Base-by-base conservation (phyloP, 257 asterid species). In the Ilex aquifolium region DNA sequence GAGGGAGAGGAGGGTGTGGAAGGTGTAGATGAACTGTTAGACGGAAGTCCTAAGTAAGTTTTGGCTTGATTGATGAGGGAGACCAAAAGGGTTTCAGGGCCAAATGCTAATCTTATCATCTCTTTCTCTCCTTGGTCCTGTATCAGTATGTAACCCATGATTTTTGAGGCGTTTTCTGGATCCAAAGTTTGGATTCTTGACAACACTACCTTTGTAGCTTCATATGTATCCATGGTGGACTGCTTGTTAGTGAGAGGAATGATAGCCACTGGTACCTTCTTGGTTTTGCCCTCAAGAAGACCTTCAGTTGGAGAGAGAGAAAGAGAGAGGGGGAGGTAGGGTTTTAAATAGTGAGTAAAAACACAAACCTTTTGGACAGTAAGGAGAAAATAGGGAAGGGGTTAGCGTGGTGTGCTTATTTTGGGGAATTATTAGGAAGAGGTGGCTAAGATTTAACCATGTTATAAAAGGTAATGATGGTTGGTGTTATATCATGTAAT, bases 71-170 rank as follows among this genome's bases (percentile, higher is more conserved):
- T 72, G 56, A 93, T 88, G 70, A 60, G 62, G 13, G 96, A 76
- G 1, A 73, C 39, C n/a, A 91, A 61, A 13, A 65, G 58, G 27
- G 83, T 61, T 32, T 91, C 95, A 1, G 98, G 91, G 40, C 89
- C 74, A 72, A 84, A 86, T 21, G 98, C 96, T 21, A 91, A 73
- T 46, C 98, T 71, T 64, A 91, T 88, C 80, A 91, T 81, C 76
- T 91, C 96, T 65, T 86, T 84, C 74, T 91, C 91, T 0, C 94
- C 94, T 44, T 79, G 85, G 69, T 88, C 96, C 36, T 88, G 96
- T 29, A 88, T 79, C 48, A 91, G 83, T 50, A 91, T 78, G 31
- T 76, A 88, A 8, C 98, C 96, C 77, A 90, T 86, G 81, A 91
- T 91, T 72, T 77, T 91, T 2, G 95, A 79, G 31, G 94, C 96